Evolutionary conservation across 2,329 filamentous ascomycete genomes (phyloP), one percentile per base, ranked within the genome.

Genomic region (Colletotrichum tabaci): DNA sequence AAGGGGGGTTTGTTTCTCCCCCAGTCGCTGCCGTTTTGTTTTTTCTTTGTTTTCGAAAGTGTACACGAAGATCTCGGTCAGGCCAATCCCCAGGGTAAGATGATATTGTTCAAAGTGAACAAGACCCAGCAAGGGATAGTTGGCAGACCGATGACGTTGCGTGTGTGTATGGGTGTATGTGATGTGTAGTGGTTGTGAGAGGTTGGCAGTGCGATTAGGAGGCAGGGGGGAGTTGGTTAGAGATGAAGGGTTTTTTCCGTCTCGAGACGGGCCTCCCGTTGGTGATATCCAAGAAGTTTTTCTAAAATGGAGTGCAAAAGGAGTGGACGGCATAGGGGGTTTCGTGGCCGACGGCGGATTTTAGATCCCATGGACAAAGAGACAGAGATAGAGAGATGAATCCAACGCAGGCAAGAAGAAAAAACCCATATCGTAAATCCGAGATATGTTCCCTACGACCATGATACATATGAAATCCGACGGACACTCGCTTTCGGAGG

Each of bases 281-380:
- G 53, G 35, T 55, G 47, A 50, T 66, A 65, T 76, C 69, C 64
- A 47, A 63, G 30, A 61, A 71, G n/a, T 42, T 50, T 61, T 58
- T 63, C 61, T 64, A 61, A 66, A 65, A 47, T 35, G 60, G 58
- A 60, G 49, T 44, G 70, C 66, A 66, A 72, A 83, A 83, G 77
- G 82, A 84, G 77, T 78, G 82, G 80, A 84, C 77, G 80, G 82
- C 79, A 78, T 80, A 82, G 78, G 77, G 64, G 55, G n/a, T 65
- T 49, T 67, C 44, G 60, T 72, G 26, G 63, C 69, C 58, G 58
- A 63, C 38, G 71, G 71, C 68, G 66, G 75, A 76, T 75, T 75
- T 74, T 76, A 73, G 68, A 74, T 76, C 73, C 75, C 78, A 72
- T 77, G 76, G 74, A 77, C 60, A 70, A 74, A 68, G 46, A 35